Evolutionary conservation across 176 grass and related monocot genomes (phyloP), one percentile per base, ranked within the genome.

Genomic region (Tillandsia fasciculata): DNA sequence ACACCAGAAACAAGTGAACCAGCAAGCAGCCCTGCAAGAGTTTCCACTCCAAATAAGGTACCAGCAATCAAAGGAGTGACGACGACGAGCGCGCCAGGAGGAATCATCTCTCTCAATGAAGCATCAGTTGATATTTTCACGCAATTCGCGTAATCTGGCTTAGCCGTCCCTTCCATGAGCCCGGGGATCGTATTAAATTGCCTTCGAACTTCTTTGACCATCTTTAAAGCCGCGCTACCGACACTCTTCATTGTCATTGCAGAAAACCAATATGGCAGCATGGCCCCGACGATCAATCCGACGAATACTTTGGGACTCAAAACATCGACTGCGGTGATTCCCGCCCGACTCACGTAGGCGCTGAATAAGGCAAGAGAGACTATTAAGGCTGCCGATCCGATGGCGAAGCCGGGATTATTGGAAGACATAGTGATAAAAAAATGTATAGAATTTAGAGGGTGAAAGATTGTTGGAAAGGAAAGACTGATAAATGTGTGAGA

Each of bases 241-340:
- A 96, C 88, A 76, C 88, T 92, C 23, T 81, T 77, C 86, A 92
- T 92, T 0, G 83, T 96, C 83, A 92, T 92, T 33, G 88, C 86
- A 12, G 88, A 96, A 77, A 96, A 91, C 92, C 92, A 91, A 72
- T 96, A 96, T 0, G 92, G 92, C 1, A 96, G 88, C 88, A 91
- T 96, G 20, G 78, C 86, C 0, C 92, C 92, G n/a, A 73, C 83
- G 11, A 96, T 70, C 10, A 96, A 64, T 1, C 92, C 88, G 7
- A 85, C 64, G 75, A 96, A 91, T 18, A 92, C 88, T 64, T 64
- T 69, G 2, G 88, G 81, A 61, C 72, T 82, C 11, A 96, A 65
- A 72, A 89, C 70, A 53, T 89, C 69, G 50, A 96, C 80, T 47
- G 79, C 50, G 17, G 2, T 3, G 18, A 91, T 67, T 26, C 85